These are phyloP conservation scores for Datura wrightii DNA, from an alignment of 257 asterid genomes.

Conservation along the genomic window DNA sequence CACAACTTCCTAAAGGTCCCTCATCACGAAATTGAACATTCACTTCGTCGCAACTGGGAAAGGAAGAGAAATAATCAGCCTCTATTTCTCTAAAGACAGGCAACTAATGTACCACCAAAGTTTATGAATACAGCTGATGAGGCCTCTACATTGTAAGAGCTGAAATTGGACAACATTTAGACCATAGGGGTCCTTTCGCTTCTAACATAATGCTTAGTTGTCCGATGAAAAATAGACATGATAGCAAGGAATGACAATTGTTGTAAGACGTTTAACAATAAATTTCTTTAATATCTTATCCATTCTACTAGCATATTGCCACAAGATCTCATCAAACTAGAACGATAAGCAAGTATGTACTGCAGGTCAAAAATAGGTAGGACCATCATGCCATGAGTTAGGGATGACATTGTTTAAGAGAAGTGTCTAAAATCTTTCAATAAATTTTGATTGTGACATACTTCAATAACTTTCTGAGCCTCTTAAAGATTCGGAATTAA, in stretches of 20 bases:
- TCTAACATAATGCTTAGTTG: constrained; percentile 8
- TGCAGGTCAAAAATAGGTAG: background rate
- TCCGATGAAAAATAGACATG: background rate
- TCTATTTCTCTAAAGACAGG: background rate
- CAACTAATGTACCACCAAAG: constrained; percentile 14
- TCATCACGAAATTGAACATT: background rate
- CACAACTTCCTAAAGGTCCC: background rate
- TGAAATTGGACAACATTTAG: background rate
- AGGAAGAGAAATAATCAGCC: background rate
- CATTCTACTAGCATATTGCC: constrained; percentile 16
- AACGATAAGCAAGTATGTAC: background rate
- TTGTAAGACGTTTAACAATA: background rate
- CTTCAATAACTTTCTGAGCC: background rate
- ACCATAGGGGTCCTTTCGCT: background rate
- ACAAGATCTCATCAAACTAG: constrained; percentile 2
- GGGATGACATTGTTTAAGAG: constrained; percentile 6
- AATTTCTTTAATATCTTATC: background rate
- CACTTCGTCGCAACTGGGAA: background rate
- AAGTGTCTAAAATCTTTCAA: constrained; percentile 1
- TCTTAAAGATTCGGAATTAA: background rate
- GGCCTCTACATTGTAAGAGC: background rate
- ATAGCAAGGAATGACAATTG: background rate
- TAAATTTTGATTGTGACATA: background rate
- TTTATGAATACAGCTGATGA: constrained; percentile 4
- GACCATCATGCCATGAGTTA: background rate